Conservation (phyloP, 2,329 filamentous ascomycete genomes). For the Aspergillus bombycis region DNA sequence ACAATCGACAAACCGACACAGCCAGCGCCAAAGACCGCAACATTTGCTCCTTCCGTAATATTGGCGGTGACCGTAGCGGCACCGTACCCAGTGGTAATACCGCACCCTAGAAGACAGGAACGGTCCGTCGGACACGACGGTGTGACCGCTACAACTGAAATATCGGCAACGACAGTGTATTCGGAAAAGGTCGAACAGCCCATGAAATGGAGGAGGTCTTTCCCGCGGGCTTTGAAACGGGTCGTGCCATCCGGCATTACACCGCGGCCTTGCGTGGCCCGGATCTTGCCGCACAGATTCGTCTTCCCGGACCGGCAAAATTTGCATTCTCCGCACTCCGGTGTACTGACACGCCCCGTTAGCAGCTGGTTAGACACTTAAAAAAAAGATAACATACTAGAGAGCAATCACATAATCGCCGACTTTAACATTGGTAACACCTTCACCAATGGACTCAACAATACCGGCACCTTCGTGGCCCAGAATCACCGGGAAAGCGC, state of each 20-base stretch:
- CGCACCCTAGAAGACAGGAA: constrained; percentile 93
- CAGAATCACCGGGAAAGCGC: constrained; percentile 84
- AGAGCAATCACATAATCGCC: constrained; percentile 90
- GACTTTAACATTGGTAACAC: constrained; percentile 89
- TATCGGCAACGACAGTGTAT: constrained; percentile 98
- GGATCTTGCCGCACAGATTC: constrained; percentile 98
- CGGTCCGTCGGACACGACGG: constrained; percentile 91
- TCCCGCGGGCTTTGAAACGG: constrained; percentile 91
- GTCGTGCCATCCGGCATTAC: constrained; percentile 97
- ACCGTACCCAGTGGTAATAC: constrained; percentile 98
- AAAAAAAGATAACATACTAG: no score
- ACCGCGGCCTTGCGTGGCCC: constrained; percentile 91
- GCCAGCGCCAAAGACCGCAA: constrained; percentile 92
- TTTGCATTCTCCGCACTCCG: constrained; percentile 97
- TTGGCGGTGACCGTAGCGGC: constrained; percentile 91
- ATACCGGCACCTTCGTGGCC: constrained; percentile 91
- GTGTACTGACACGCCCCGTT: constrained; percentile 74
- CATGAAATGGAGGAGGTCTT: constrained; percentile 98
- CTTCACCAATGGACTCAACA: constrained; percentile 91
- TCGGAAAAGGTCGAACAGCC: constrained; percentile 98
- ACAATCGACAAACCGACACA: constrained; percentile 95
- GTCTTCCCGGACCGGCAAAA: constrained; percentile 99
- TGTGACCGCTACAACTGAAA: constrained; percentile 94
- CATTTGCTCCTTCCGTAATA: constrained; percentile 84
- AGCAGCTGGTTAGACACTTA: no score